phyloP scores from a whole-genome alignment of 2,329 filamentous ascomycete genomes.

The Fusarium sp. region DNA sequence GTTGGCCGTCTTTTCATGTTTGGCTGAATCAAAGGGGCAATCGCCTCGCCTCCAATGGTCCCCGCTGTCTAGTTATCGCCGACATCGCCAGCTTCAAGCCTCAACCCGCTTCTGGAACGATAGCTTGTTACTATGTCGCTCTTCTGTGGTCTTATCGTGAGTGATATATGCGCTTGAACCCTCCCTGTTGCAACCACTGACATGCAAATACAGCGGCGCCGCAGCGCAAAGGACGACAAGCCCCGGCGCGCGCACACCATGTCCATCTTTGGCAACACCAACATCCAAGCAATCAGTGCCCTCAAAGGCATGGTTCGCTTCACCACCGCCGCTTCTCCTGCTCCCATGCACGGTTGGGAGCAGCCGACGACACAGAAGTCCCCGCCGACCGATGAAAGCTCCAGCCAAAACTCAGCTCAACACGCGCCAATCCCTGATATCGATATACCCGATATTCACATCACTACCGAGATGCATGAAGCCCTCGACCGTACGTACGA shows the following conservation, averaged over 20 bases:
- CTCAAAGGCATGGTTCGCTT: constrained; percentile 53
- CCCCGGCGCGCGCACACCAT: constrained; percentile 54
- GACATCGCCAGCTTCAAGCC: constrained; percentile 38
- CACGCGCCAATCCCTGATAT: constrained; percentile 42
- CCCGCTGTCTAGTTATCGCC: constrained; percentile 30
- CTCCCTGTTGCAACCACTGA: constrained; percentile 15
- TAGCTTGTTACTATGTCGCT: constrained; percentile 36
- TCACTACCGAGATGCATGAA: constrained; percentile 63
- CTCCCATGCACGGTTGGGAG: constrained; percentile 44
- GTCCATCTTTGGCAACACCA: constrained; percentile 56
- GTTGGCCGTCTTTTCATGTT: constrained; percentile 6
- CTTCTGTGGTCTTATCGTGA: constrained; percentile 43
- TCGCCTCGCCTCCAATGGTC: constrained; percentile 40
- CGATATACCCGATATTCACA: constrained; percentile 54
- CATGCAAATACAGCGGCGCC: constrained; percentile 27
- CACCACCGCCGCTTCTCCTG: constrained; percentile 50
- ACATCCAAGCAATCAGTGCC: constrained; percentile 47
- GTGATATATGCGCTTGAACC: neutral
- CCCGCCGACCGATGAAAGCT: constrained; percentile 42
- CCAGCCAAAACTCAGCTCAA: constrained; percentile 42
- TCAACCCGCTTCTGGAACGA: constrained; percentile 14
- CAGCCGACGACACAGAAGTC: constrained; percentile 35
- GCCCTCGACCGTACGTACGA: constrained; percentile 64
- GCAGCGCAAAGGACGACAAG: constrained; percentile 30
- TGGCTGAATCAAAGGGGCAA: constrained; percentile 16